phyloP scores from a whole-genome alignment of 257 asterid species.

The Solanum pimpinellifolium region DNA sequence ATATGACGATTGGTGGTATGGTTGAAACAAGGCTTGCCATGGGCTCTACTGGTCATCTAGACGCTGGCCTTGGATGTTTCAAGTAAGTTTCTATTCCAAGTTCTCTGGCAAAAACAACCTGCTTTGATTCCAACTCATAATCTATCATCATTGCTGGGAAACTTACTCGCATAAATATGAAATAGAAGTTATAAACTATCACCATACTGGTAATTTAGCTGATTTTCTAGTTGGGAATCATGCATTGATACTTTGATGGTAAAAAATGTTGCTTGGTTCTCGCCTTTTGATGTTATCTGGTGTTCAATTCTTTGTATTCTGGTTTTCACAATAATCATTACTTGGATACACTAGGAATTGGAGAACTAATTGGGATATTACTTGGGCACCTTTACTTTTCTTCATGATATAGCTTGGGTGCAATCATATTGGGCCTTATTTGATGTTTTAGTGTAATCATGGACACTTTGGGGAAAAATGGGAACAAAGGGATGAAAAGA shows the following conservation, averaged over 20 bases:
- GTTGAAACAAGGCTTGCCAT: slow-evolving; percentile 91
- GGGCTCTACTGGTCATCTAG: slow-evolving; percentile 92
- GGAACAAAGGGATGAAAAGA: too few relatives aligned
- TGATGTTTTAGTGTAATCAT: too few relatives aligned
- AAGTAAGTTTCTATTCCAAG: slow-evolving; percentile 35
- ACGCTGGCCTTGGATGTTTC: slow-evolving; percentile 91
- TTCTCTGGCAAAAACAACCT: neutral
- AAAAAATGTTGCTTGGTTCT: neutral
- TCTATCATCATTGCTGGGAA: neutral
- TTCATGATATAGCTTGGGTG: too few relatives aligned
- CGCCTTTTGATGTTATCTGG: neutral
- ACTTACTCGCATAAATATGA: neutral
- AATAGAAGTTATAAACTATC: neutral
- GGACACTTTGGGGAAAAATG: too few relatives aligned
- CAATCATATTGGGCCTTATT: too few relatives aligned
- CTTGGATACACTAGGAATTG: neutral
- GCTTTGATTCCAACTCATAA: too few relatives aligned
- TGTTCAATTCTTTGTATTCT: neutral
- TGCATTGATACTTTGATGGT: neutral
- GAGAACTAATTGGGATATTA: neutral
- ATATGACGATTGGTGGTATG: slow-evolving; percentile 92
- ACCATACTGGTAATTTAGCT: neutral
- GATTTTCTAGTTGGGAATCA: neutral
- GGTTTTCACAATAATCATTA: neutral
- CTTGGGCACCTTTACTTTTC: too few relatives aligned